Evolutionary conservation across 2,329 filamentous ascomycete species (phyloP), one percentile per base, ranked within the genome.

Genomic region (Colletotrichum karsti): DNA sequence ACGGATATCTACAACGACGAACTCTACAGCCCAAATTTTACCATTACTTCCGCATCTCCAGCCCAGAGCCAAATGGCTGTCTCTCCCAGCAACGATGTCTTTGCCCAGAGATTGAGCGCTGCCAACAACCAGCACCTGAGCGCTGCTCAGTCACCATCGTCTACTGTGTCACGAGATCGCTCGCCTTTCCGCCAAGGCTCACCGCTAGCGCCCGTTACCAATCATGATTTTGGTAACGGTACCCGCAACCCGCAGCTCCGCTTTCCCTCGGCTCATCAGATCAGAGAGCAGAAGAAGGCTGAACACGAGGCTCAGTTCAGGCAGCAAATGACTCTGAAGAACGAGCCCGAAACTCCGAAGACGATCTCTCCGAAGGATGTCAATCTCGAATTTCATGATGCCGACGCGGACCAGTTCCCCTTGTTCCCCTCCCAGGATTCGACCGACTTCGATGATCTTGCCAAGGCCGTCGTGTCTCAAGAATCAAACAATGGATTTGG

Each of bases 301-400:
- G 85, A 89, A 73, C 87, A 88, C 44, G 90, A 91, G 66, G 86
- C 85, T 0, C 80, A 81, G 58, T 76, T 81, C 9, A 82, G 81
- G 44, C 79, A 83, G 20, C 81, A 84, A 37, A 74, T 84, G 69
- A 70, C 77, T 63, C 75, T 80, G 70, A 73, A 75, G 72, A 72
- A 81, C 28, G 79, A 85, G 50, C 81, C 84, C 1, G 78, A 84
- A 6, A 86, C 85, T 0, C 86, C 91, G n/a, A 93, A 93, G 79
- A 97, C 95, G 0, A 97, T 99, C 51, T 98, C 95, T 2, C 96
- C 95, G 24, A 97, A 97, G 81, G 95, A 98, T 74, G 93, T 95
- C 1, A 81, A 97, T 67, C 82, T 98, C 55, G 95, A 98, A 68
- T 97, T 95, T 76, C 88, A 91, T 69, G 93, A 96, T 41, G 80